Base-by-base conservation (phyloP, 768 basidiomycete species). In the Amylocystis lapponica region DNA sequence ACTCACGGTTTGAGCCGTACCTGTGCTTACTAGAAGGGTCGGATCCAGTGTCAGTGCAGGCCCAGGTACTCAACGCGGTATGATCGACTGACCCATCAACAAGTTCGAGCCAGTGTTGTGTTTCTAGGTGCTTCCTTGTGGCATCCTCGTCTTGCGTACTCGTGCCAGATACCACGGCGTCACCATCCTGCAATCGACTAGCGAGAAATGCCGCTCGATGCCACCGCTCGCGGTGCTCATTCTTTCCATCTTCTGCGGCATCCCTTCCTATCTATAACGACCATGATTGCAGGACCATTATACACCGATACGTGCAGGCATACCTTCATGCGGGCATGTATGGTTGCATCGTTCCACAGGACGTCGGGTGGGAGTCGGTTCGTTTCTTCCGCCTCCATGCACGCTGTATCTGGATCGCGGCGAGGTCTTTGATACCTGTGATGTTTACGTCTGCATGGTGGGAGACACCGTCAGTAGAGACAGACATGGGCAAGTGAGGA, bases 31-130 rank as follows among this genome's bases (percentile, higher is more conserved):
- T 70, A 44, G 7, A 31, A 7, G 26, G n/a, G n/a, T n/a, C n/a
- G n/a, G n/a, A n/a, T n/a, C n/a, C n/a, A n/a, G n/a, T n/a, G n/a
- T n/a, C n/a, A n/a, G n/a, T n/a, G n/a, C 12, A 16, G 37, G 13
- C 21, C 21, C 19, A 26, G 13, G 17, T 26, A 20, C 7, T 22
- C 10, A 30, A 1, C 29, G 29, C 37, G 32, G 31, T 8, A 7
- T 17, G 11, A 33, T 11, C 11, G n/a, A 60, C 69, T 39, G 37
- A 77, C 76, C 66, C 68, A 52, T 81, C 79, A 23, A 80, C 69
- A 22, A 80, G 63, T 53, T 81, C 79, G n/a, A 81, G 59, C 76
- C 77, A 80, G 53, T 80, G 78, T 51, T 80, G 78, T 1, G 71
- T 74, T 56, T 80, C 78, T 10, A 82, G 63, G 11, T 65, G 62